phyloP scores from a whole-genome alignment of 768 basidiomycete species.

The Tephrocybe sp. region DNA sequence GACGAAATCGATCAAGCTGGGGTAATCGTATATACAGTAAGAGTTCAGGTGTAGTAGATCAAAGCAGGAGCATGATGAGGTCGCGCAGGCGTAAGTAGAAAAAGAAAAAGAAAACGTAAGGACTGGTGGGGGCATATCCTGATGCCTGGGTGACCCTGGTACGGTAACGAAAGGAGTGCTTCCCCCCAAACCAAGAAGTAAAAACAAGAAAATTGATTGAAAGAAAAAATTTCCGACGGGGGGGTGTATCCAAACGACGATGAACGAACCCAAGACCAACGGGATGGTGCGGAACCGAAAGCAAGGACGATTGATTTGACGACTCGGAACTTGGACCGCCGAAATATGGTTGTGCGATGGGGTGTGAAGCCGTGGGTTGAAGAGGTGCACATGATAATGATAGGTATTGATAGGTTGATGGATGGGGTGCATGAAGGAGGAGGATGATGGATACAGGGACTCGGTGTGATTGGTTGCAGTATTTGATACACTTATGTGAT shows the following conservation, averaged over 20 bases:
- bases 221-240: neutral
- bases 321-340: too few species aligned
- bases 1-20: conserved; percentile 29
- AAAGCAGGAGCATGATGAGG: neutral
- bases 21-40: neutral
- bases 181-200: neutral
- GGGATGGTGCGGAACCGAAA: neutral
- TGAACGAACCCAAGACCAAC: neutral
- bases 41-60: neutral
- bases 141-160: neutral
- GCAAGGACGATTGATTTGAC: too few species aligned
- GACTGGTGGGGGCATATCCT: neutral
- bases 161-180: neutral
- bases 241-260: neutral
- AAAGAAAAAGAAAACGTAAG: neutral
- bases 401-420: neutral
- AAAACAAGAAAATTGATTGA: neutral
- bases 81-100: neutral
- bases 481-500: conserved; percentile 38
- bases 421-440: neutral
- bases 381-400: neutral
- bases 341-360: neutral
- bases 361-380: neutral
- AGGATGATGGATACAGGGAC: neutral
- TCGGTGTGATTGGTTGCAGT: neutral